Evolutionary conservation across 176 grass and related monocot genomes (phyloP), one percentile per base, ranked within the genome.

Genomic region (Thalia dealbata): DNA sequence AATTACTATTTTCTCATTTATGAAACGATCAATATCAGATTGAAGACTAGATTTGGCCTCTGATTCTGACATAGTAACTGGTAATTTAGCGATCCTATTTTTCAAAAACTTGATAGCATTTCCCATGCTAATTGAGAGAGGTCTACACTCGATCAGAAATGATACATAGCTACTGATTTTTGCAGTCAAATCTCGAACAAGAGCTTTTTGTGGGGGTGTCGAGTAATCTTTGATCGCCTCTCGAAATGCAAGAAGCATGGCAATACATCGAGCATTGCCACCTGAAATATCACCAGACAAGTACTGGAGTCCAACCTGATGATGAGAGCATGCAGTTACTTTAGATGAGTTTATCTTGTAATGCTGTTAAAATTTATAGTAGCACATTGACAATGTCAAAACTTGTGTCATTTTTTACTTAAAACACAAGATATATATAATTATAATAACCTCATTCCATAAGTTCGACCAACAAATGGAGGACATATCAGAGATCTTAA

Each of bases 271-370:
- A 69, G 68, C 85, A 84, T 96, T 96, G 69, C 82, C 81, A 73
- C 91, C 88, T 19, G 80, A 86, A 73, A 96, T 82, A 25, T 82
- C 60, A 14, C 86, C 78, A 58, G 85, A 86, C 27, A 96, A 79
- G 86, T 82, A 96, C 52, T 96, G 88, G 74, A 96, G 88, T 52
- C 91, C 91, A 69, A 89, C 86, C 90, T 93, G 79, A 84, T 64
- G 52, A 44, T 44, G 50, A 61, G 35, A 50, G 50, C 52, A 75
- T 75, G 46, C 26, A 61, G 19, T 21, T 16, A 55, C 48, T 54
- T 72, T 28, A 23, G 15, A 46, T 25, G 13, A 46, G 41, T 27
- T 13, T 14, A 26, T 22, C 25, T 6, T 22, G 42, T 24, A 48
- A 70, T 23, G 1, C 12, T 9, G 24, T 38, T 38, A 23, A n/a